A percentile compares a stretch with the other conserved stretches of the same genome.
Conservation (phyloP, 495 filamentous ascomycete genomes). For the Penicillium cinerascens region DNA sequence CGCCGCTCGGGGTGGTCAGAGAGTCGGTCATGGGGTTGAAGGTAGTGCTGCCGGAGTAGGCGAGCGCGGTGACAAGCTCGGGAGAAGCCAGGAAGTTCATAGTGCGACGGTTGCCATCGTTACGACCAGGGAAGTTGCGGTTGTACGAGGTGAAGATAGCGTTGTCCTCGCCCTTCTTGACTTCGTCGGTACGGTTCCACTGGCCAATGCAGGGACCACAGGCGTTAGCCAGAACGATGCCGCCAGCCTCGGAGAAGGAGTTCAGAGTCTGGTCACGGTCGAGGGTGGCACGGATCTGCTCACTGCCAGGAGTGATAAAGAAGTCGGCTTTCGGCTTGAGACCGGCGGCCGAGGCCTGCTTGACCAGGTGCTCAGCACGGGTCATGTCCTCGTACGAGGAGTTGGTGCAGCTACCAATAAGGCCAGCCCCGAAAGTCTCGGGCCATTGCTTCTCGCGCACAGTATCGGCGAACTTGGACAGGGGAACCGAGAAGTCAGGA, state of each 20-base stretch:
- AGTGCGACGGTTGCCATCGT: slow-evolving; percentile 91
- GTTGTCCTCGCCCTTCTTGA: slow-evolving; percentile 80
- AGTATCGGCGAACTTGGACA: slow-evolving; percentile 81
- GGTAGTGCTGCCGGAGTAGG: slow-evolving; percentile 85
- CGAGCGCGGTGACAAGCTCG: slow-evolving; percentile 93
- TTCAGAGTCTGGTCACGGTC: slow-evolving; percentile 79
- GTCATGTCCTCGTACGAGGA: slow-evolving; percentile 99
- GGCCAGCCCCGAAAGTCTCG: slow-evolving; percentile 79
- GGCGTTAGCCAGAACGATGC: slow-evolving; percentile 87
- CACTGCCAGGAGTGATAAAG: slow-evolving; percentile 93
- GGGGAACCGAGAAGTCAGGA: slow-evolving; percentile 85
- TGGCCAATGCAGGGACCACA: slow-evolving; percentile 95
- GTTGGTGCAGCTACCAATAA: slow-evolving; percentile 98
- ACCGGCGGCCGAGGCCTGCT: slow-evolving; percentile 81
- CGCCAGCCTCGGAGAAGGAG: slow-evolving; percentile 85
- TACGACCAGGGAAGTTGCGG: slow-evolving; percentile 95
- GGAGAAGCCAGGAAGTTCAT: slow-evolving; percentile 99
- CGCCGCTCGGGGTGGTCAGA: slow-evolving; percentile 75
- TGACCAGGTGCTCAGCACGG: slow-evolving; percentile 83
- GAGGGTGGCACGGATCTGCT: slow-evolving; percentile 93
- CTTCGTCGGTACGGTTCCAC: slow-evolving; percentile 87
- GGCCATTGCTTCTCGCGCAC: slow-evolving; percentile 87
- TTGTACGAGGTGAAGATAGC: slow-evolving; percentile 98
- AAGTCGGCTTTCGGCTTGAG: slow-evolving; percentile 85
- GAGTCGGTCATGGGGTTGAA: slow-evolving; percentile 95